phyloP scores from a whole-genome alignment of 371 early-diverging fungal species.

The Saksenaea oblongispora region DNA sequence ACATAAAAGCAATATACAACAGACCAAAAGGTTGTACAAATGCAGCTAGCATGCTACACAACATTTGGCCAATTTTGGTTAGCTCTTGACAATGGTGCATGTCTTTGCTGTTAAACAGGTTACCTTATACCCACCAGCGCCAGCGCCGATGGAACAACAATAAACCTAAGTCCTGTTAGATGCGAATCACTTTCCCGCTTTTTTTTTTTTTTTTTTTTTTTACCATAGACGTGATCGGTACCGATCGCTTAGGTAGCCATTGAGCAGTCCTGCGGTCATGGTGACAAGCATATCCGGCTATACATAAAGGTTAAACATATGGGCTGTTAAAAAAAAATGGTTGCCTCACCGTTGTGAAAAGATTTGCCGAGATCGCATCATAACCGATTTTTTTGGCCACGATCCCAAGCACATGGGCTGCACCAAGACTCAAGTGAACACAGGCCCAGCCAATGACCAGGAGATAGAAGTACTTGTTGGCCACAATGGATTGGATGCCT shows the following conservation, averaged over 20 bases:
- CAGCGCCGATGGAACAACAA: constrained; percentile 31
- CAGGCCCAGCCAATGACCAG: constrained; percentile 45
- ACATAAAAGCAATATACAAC: constrained; percentile 39
- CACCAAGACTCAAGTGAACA: constrained; percentile 37
- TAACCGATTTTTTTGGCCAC: constrained; percentile 45
- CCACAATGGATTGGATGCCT: constrained; percentile 6
- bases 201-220: background rate
- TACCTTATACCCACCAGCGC: constrained; percentile 36
- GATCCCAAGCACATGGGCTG: constrained; percentile 42
- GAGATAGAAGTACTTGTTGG: constrained; percentile 36
- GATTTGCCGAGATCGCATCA: constrained; percentile 50
- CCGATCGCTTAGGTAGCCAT: constrained; percentile 45
- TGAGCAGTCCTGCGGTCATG: constrained; percentile 38
- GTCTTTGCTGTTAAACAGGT: background rate
- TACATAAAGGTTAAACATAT: background rate
- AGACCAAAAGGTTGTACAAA: constrained; percentile 50
- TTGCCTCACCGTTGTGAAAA: constrained; percentile 48
- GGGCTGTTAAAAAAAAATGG: background rate
- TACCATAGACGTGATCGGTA: constrained; percentile 39
- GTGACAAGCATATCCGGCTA: constrained; percentile 47
- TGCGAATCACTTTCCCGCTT: background rate
- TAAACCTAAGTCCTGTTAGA: constrained; percentile 37
- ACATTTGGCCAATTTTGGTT: background rate
- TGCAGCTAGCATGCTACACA: constrained; percentile 25
- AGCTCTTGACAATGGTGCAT: background rate